Evolutionary conservation across 306 rosid genomes (phyloP), one percentile per base, ranked within the genome.

Genomic region (Cucumis cinereus): DNA sequence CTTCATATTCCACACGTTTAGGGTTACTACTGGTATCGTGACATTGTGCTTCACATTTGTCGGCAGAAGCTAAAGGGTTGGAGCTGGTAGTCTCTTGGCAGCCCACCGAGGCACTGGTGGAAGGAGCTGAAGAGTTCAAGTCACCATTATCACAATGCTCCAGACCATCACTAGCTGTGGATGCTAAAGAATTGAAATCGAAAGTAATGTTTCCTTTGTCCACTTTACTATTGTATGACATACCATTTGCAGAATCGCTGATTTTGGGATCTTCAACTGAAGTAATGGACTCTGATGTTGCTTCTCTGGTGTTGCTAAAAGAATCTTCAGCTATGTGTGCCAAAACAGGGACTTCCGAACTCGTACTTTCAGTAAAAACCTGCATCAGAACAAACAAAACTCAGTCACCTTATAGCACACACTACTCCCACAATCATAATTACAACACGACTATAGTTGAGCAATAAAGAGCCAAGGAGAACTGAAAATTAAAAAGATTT

Each of bases 141-240:
- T 59, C 49, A 30, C 87, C 82, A 57, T 11, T 64, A 73, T 76
- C 83, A 78, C 66, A 62, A 56, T 60, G 40, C 81, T 84, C 87
- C 30, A 80, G 81, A 79, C 78, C 83, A 49, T 79, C 78, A 45
- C 78, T 59, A 53, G 81, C 74, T 66, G 78, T 61, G 45, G 83
- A 66, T 45, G 77, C 84, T 56, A 79, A 78, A 76, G 89, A 72
- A 56, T 74, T 80, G 35, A 67, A 73, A 49, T 75, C 75, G 80
- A 79, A 73, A 49, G 78, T 58, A 61, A 78, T 67, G 81, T 78
- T 80, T 60, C 82, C 80, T 17, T 63, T 83, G 57, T 82, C 93
- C 50, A 61, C 76, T 68, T 55, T 62, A 76, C 81, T 80, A 69
- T 78, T 69, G 77, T 79, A 75, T 26, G 76, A 50, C 54, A 68